Conservation (phyloP, 805 yeast genomes). For the Ogataea pignaliae region DNA sequence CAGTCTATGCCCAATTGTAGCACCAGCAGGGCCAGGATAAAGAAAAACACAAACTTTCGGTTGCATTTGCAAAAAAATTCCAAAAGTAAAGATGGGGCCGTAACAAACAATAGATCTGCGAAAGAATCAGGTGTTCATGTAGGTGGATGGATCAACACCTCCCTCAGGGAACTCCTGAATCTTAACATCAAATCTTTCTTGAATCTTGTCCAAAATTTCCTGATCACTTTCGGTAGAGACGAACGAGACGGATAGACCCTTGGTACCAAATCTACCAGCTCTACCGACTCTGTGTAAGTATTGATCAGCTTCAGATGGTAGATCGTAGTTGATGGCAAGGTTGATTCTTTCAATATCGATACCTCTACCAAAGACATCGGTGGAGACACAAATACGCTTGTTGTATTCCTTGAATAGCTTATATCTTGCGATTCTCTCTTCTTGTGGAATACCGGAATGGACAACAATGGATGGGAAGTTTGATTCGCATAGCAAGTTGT, state of each 20-base stretch:
- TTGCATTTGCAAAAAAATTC: no score
- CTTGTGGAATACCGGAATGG: slow-evolving; percentile 93
- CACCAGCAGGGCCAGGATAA: no score
- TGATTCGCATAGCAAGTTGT: slow-evolving; percentile 82
- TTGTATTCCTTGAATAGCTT: slow-evolving; percentile 95
- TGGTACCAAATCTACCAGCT: slow-evolving; percentile 99
- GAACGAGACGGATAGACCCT: slow-evolving; percentile 93
- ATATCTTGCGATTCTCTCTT: slow-evolving; percentile 96
- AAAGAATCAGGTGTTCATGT: slow-evolving; percentile 79
- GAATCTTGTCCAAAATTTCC: slow-evolving; percentile 85
- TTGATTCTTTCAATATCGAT: slow-evolving; percentile 98
- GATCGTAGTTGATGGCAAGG: slow-evolving; percentile 94
- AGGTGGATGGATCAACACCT: slow-evolving; percentile 96
- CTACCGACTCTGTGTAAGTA: slow-evolving; percentile 99
- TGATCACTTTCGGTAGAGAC: slow-evolving; percentile 84
- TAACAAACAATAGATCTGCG: neutral
- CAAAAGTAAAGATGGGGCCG: no score
- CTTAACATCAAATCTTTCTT: slow-evolving; percentile 95
- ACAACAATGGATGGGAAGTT: slow-evolving; percentile 97
- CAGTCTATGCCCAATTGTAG: no score
- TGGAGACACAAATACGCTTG: slow-evolving; percentile 97
- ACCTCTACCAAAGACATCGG: slow-evolving; percentile 99
- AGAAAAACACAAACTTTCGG: no score
- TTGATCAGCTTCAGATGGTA: slow-evolving; percentile 96
- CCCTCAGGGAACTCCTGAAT: slow-evolving; percentile 94